Percentiles rank a stretch among this genome's conserved stretches.
These are phyloP conservation scores for Wickerhamiella musiphila DNA, from an alignment of 805 yeast genomes.

Conservation along the genomic window DNA sequence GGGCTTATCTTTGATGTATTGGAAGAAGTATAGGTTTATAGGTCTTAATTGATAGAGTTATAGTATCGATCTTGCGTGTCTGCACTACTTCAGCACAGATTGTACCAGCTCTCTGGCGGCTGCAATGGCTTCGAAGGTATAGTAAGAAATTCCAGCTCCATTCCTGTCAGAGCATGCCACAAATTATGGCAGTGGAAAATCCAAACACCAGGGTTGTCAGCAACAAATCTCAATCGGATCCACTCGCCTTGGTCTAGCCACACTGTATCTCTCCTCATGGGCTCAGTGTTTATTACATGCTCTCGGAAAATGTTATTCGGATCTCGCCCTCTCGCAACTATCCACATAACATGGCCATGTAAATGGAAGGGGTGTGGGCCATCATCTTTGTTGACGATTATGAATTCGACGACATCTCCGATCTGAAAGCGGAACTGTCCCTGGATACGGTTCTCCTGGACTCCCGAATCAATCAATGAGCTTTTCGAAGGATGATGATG, in stretches of 20 bases:
- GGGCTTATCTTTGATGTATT: slow-evolving; percentile 46
- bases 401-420: slow-evolving; percentile 43
- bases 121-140: slow-evolving; percentile 11
- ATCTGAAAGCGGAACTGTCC: not conserved
- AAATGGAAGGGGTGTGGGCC: slow-evolving; percentile 91
- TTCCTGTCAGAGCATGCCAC: slow-evolving; percentile 88
- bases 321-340: slow-evolving; percentile 42
- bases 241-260: slow-evolving; percentile 51
- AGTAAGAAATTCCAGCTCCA: slow-evolving; percentile 23
- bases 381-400: slow-evolving; percentile 62
- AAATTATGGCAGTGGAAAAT: slow-evolving; percentile 74
- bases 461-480: too few relatives aligned
- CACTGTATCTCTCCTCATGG: slow-evolving; percentile 59
- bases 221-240: slow-evolving; percentile 49
- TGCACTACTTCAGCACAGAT: slow-evolving; percentile 9
- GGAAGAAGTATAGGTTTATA: too few relatives aligned
- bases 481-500: too few relatives aligned
- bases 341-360: slow-evolving; percentile 79
- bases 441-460: too few relatives aligned
- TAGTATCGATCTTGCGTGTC: not conserved
- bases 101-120: slow-evolving; percentile 18
- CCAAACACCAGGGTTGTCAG: slow-evolving; percentile 90
- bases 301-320: slow-evolving; percentile 27
- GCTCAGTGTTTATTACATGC: slow-evolving; percentile 25
- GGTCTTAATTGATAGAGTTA: slow-evolving; percentile 3